Percentiles rank a stretch among this genome's conserved stretches.
Conservation (phyloP, 31 red algal species). For the Endocladia muricata region DNA sequence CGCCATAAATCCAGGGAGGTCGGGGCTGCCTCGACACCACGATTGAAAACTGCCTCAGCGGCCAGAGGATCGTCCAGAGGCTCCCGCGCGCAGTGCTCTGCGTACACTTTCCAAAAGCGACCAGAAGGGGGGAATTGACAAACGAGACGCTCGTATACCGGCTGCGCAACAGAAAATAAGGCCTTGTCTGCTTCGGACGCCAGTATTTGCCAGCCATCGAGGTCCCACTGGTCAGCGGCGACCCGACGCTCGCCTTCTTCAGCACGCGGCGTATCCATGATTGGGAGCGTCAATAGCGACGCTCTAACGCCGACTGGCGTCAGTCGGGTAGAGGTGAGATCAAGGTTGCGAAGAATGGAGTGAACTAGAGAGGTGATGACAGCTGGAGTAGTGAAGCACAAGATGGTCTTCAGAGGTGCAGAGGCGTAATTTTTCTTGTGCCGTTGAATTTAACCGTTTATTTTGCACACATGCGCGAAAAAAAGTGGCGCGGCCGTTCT, state of each 20-base stretch:
- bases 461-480: too few species aligned
- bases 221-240: constrained; percentile 72
- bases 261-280: constrained; percentile 59
- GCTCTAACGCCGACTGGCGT: too few species aligned
- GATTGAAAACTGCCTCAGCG: constrained; percentile 48
- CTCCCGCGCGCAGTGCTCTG: constrained; percentile 44
- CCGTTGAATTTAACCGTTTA: too few species aligned
- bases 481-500: too few species aligned
- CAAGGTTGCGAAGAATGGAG: neutral
- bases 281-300: too few species aligned
- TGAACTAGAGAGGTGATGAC: neutral
- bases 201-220: constrained; percentile 57
- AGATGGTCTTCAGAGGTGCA: too few species aligned
- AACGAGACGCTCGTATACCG: constrained; percentile 58
- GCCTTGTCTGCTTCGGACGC: constrained; percentile 39
- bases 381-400: too few species aligned
- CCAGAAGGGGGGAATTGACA: constrained; percentile 69
- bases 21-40: constrained; percentile 42
- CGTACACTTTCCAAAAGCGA: constrained; percentile 59
- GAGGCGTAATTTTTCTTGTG: too few species aligned
- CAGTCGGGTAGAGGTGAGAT: too few species aligned
- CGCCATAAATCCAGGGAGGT: constrained; percentile 57
- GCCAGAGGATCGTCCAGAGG: constrained; percentile 17
- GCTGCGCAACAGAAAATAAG: constrained; percentile 29
- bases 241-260: constrained; percentile 43